Evolutionary conservation across 257 asterid genomes (phyloP).

Genomic region (Capsicum baccatum): DNA sequence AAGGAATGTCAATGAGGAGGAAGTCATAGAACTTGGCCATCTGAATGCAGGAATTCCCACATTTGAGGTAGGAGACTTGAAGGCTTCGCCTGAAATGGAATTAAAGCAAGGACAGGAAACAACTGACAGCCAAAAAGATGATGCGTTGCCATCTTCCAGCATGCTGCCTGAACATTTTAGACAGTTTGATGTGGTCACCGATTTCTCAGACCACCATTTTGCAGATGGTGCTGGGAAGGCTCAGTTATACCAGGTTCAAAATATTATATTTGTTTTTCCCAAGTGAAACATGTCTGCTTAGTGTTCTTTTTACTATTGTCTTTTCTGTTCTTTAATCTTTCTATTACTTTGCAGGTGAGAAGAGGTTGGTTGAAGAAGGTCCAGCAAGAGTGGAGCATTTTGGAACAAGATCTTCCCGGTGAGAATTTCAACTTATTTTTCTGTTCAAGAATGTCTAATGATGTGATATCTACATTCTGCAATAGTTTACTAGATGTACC

Average conservation of each 20-base stretch:
- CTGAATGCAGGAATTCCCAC: slow-evolving; percentile 37
- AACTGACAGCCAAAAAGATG: slow-evolving; percentile 37
- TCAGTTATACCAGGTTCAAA: slow-evolving; percentile 62
- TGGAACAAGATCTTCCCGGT: slow-evolving; percentile 91
- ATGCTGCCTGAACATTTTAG: slow-evolving; percentile 45
- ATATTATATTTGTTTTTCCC: neutral
- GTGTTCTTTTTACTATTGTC: neutral
- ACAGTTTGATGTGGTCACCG: slow-evolving; percentile 83
- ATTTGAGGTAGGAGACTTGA: slow-evolving; percentile 36
- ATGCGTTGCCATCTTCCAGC: slow-evolving; percentile 44
- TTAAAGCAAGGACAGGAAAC: slow-evolving; percentile 40
- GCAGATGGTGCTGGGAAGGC: slow-evolving; percentile 55
- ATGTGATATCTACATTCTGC: slow-evolving; percentile 12
- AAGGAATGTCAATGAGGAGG: slow-evolving; percentile 42
- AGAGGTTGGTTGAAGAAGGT: slow-evolving; percentile 83
- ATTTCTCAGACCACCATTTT: slow-evolving; percentile 87
- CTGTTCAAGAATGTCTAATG: neutral
- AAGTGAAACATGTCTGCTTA: neutral
- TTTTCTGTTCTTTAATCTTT: neutral
- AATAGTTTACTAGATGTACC: neutral
- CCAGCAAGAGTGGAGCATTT: slow-evolving; percentile 89
- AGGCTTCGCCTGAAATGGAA: slow-evolving; percentile 38
- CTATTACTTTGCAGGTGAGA: slow-evolving; percentile 54
- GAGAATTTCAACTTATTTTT: slow-evolving; percentile 43
- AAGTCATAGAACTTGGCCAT: slow-evolving; percentile 52